These are phyloP conservation scores for Tolypocladium nubicola DNA, from an alignment of 2,329 filamentous ascomycete genomes.

Conservation along the genomic window DNA sequence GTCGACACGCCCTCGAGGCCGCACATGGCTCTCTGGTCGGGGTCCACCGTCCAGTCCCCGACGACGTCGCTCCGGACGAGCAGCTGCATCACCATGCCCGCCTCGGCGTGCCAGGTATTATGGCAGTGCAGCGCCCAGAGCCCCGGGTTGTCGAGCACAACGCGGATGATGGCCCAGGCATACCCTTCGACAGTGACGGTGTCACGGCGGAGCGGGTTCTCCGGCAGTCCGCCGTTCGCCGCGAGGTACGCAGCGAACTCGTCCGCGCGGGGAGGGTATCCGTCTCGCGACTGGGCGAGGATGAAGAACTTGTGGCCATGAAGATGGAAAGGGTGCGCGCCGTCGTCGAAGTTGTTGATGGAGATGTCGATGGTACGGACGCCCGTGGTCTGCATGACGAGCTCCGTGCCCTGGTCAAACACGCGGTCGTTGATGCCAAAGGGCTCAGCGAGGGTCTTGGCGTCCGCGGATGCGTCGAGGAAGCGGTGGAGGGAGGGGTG, in stretches of 20 bases:
- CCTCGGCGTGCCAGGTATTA: constrained; percentile 46
- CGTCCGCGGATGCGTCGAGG: constrained; percentile 13
- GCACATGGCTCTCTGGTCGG: constrained; percentile 17
- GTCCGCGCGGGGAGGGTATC: constrained; percentile 20
- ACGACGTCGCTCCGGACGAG: constrained; percentile 20
- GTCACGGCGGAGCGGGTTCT: constrained; percentile 24
- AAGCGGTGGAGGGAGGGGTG: constrained; percentile 24
- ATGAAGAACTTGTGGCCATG: constrained; percentile 50
- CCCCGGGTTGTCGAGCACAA: constrained; percentile 47
- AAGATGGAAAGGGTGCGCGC: constrained; percentile 36
- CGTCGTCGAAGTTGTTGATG: constrained; percentile 49
- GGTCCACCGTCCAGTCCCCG: constrained; percentile 12
- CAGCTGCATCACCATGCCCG: constrained; percentile 51
- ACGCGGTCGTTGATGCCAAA: constrained; percentile 18
- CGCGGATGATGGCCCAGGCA: constrained; percentile 42
- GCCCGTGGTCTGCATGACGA: constrained; percentile 38
- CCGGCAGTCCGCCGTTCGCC: constrained; percentile 9
- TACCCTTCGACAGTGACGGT: constrained; percentile 42
- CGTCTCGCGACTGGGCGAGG: constrained; percentile 17
- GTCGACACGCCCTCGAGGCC: constrained; percentile 14
- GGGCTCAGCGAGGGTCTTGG: constrained; percentile 3
- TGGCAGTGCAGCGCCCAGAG: constrained; percentile 51
- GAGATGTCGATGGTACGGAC: constrained; percentile 44
- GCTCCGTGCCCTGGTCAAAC: constrained; percentile 20
- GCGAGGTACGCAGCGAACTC: constrained; percentile 14